phyloP scores from a whole-genome alignment of 2,329 filamentous ascomycete species.

The Talaromyces amestolkiae region DNA sequence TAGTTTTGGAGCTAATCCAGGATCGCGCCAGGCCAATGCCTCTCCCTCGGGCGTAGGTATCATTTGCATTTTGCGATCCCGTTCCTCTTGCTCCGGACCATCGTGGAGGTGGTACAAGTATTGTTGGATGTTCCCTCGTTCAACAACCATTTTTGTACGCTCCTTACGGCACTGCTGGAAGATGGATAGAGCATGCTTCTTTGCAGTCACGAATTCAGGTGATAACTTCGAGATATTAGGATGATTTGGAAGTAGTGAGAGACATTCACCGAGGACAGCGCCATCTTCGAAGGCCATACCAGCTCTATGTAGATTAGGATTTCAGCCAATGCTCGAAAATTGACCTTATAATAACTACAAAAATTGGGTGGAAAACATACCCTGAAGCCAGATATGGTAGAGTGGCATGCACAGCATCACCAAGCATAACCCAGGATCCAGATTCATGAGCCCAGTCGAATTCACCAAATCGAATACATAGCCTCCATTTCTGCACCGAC shows the following conservation, averaged over 20 bases:
- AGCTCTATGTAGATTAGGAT: constrained; percentile 37
- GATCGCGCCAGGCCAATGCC: constrained; percentile 45
- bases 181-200: constrained; percentile 33
- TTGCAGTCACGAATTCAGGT: constrained; percentile 25
- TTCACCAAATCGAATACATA: constrained; percentile 56
- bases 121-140: constrained; percentile 60
- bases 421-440: constrained; percentile 45
- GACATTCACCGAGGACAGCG: constrained; percentile 56
- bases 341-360: constrained; percentile 35
- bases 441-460: constrained; percentile 42
- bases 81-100: constrained; percentile 54
- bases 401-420: constrained; percentile 64
- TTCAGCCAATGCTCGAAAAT: constrained; percentile 3
- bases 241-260: constrained; percentile 36
- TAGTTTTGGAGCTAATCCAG: constrained; percentile 38
- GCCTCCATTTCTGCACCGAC: constrained; percentile 60
- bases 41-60: constrained; percentile 40
- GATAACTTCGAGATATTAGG: constrained; percentile 40
- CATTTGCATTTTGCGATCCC: constrained; percentile 49
- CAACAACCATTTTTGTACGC: constrained; percentile 60
- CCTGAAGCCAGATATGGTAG: constrained; percentile 51
- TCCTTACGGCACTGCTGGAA: constrained; percentile 60
- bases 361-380: neutral
- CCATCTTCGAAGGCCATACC: constrained; percentile 63
- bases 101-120: constrained; percentile 62